Evolutionary conservation across 257 asterid genomes (phyloP).

Genomic region (Solanum arcanum): DNA sequence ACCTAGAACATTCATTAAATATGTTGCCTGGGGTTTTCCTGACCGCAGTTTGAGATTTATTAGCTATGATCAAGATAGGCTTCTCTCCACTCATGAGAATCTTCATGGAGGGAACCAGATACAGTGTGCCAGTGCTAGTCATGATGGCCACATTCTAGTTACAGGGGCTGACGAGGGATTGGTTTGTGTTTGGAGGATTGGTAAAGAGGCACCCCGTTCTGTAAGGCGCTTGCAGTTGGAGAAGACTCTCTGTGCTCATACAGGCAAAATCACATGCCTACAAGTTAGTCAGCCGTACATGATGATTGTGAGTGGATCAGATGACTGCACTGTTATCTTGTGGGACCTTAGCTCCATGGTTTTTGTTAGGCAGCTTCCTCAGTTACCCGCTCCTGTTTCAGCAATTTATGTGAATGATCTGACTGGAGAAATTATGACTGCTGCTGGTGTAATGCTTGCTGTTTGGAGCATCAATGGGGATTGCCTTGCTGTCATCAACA

Average conservation of each 20-base stretch:
- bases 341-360: constrained; percentile 95
- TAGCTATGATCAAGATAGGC: constrained; percentile 82
- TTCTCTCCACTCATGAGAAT: constrained; percentile 88
- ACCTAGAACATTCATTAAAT: constrained; percentile 68
- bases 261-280: constrained; percentile 73
- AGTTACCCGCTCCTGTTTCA: constrained; percentile 77
- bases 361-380: constrained; percentile 83
- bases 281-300: constrained; percentile 93
- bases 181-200: constrained; percentile 78
- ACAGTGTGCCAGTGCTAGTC: constrained; percentile 80
- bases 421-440: constrained; percentile 82
- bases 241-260: constrained; percentile 82
- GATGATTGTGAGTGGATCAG: constrained; percentile 96
- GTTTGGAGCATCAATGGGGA: constrained; percentile 94
- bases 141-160: constrained; percentile 78
- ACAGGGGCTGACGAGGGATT: constrained; percentile 93
- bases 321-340: constrained; percentile 73
- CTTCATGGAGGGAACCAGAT: constrained; percentile 98
- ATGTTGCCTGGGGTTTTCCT: constrained; percentile 93
- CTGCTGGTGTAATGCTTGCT: constrained; percentile 89
- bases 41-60: constrained; percentile 86
- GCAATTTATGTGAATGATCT: constrained; percentile 83
- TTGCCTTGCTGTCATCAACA: constrained; percentile 88
- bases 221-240: constrained; percentile 51
- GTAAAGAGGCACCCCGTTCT: constrained; percentile 71